Evolutionary conservation across 23 red algal species (phyloP), one percentile per base, ranked within the genome.

Genomic region (Gracilariopsis chorda): DNA sequence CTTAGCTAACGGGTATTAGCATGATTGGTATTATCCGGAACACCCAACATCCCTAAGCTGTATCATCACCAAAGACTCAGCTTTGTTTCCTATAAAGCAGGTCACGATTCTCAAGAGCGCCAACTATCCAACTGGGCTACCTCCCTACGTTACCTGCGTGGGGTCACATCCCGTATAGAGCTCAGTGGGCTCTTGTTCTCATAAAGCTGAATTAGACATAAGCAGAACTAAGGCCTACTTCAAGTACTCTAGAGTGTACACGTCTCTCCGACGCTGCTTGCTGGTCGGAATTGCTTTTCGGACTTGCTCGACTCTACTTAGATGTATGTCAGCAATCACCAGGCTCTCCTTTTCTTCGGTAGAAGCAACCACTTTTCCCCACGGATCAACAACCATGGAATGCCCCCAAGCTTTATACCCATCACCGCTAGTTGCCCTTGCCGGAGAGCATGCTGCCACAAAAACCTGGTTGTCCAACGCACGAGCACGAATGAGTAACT

Each of bases 401-500:
- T 99, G 90, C 27, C 97, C 97, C 88, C 93, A 99, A 7, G 97
- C 93, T 44, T 74, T 77, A 53, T 99, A 99, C 29, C 82, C 82
- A 27, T 79, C 86, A 3, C 76, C 71, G 13, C 64, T 78, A 34
- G 94, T 88, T 36, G 82, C 52, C 20, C 79, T 24, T 40, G 95
- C 91, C 29, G 97, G 97, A 5, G 88, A 93, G 74, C 97, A 99
- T 33, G 90, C 90, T 37, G 77, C 93, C 16, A 99, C 97, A 52
- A 69, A 99, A 7, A 96, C 69, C 73, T 99, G 97, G 80, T 96
- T 96, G 78, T 99, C 97, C 27, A 99, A 51, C 23, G 97, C 97
- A 13, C 97, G 70, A 1, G 93, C 91, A 23, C 97, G 51, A 59
- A 94, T 35, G 14, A 99, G 57, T 34, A 99, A 78, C 72, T 99